Evolutionary conservation across 164 flowering plant genomes (phyloP), one percentile per base, ranked within the genome.

Genomic region (Liquidambar formosana): DNA sequence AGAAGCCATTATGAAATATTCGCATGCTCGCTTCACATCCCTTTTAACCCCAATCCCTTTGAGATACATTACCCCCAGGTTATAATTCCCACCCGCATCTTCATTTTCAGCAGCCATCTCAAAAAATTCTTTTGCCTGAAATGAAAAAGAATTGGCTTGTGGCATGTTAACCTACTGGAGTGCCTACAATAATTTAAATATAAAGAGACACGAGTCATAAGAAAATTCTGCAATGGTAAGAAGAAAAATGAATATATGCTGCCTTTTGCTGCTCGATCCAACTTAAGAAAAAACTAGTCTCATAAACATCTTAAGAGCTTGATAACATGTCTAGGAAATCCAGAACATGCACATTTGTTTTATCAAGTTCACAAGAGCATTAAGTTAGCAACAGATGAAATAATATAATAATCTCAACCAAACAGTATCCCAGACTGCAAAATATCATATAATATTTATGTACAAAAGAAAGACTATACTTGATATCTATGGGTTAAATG

Each of bases 41-140:
- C 76, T 88, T 70, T 90, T 90, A 12, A 96, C 95, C 51, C 99
- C 99, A 70, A 92, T 82, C 27, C 93, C 99, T 82, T 96, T 96
- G 18, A 92, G 88, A 78, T 92, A 86, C 86, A 93, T 71, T n/a
- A 93, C 92, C 33, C 99, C 99, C 4, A 96, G 86, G 78, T 96
- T 96, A 79, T 96, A 96, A 67, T 86, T 88, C 21, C 97, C 99
- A 71, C 96, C 93, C 74, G 97, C 78, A 59, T 93, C 99, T 0
- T 86, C 86, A 80, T 90, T 87, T 1, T 81, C 88, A 52, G 85
- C 99, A 67, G 99, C 99, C 77, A 82, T 88, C 76, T 93, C 97
- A 84, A 96, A 93, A 68, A 83, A 96, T 64, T 93, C 97, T 71
- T 84, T 92, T 61, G 99, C 99, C 99, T 96, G 87, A n/a, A 27